Base-by-base conservation (phyloP, 2,329 filamentous ascomycete genomes). In the Trichoderma asperellum region DNA sequence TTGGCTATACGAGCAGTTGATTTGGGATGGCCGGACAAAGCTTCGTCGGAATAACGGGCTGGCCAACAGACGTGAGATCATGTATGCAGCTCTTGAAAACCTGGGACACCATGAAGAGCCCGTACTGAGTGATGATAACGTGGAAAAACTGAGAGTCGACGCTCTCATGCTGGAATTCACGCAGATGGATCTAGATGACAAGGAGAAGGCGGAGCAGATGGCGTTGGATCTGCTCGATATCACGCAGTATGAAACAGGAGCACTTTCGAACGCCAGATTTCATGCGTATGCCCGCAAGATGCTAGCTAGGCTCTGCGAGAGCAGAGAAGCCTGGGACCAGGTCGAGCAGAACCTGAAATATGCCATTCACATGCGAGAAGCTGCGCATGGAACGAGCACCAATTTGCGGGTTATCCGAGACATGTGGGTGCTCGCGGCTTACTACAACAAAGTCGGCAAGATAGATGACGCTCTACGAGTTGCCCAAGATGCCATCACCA, bases 241-340 rank as follows among this genome's bases (percentile, higher is more conserved):
- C 18, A 79, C 78, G 18, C 73, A 71, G 37, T 72, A 72, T 7
- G 71, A 72, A 6, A 40, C 65, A 5, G 69, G 70, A 35, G 72
- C 74, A 2, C 76, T 76, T 34, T 76, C 77, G 1, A 75, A 73
- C 62, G 79, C 76, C 10, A 74, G 79, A n/a, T 80, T 80, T 43
- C 79, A 80, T 59, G 79, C 79, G 5, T 80, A 80, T 60, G 79
- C 78, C 24, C 77, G 75, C 63, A 80, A 80, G 72, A 80, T 80
- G 79, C 72, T 80, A 43, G 78, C 79, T 0, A 73, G 79, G 49
- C 73, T 80, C 32, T 75, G 78, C 43, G 76, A 80, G 70, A 76
- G 75, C 12, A 72, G 73, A 52, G 72, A 77, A 35, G 77, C 79
- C 63, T 78, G 76, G 75, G 74, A 70, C 24, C 71, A 62, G 29